Base-by-base conservation (phyloP, 371 early-diverging fungal species). In the Nosema muscidifuracis region DNA sequence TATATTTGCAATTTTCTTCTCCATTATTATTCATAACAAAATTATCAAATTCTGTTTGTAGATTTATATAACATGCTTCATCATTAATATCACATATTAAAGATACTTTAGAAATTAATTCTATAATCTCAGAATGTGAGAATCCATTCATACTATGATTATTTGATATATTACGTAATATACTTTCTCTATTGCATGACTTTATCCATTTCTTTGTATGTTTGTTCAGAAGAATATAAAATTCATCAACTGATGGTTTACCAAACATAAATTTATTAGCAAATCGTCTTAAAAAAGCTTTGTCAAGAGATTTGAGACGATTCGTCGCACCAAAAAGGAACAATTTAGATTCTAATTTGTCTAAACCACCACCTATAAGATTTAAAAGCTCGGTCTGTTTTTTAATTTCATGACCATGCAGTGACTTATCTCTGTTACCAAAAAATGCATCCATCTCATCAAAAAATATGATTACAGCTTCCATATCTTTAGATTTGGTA, bases 371-470 rank as follows among this genome's bases (percentile, higher is more conserved):
- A 15, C 71, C 71, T 24, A 80, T 67, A 72, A 63, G 43, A n/a
- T 51, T 69, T n/a, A 80, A 55, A 68, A 77, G 73, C 43, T 57
- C 69, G 0, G 55, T 71, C 15, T 67, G 44, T 3, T 67, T 18
- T 36, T 67, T 70, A 10, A 53, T 44, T 0, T 20, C 12, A 24
- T 75, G 62, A 4, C 56, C 62, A 13, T n/a, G 57, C 0, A 47
- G 55, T 26, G 53, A 63, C 2, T 40, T 33, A 13, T 57, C 51
- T 73, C 81, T 71, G 22, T 64, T 67, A 1, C 30, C 61, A 40
- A 77, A 72, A n/a, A 80, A 69, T 4, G 71, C 36, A 57, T 80
- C 81, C 16, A 68, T 70, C 55, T 80, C 81, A 61, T 80, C 81
- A 51, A 80, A 66, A 40, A 80, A 73, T 16, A 77, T 62, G 36